Evolutionary conservation across 129 eudicot genomes (phyloP).

Genomic region (Lactuca saligna): DNA sequence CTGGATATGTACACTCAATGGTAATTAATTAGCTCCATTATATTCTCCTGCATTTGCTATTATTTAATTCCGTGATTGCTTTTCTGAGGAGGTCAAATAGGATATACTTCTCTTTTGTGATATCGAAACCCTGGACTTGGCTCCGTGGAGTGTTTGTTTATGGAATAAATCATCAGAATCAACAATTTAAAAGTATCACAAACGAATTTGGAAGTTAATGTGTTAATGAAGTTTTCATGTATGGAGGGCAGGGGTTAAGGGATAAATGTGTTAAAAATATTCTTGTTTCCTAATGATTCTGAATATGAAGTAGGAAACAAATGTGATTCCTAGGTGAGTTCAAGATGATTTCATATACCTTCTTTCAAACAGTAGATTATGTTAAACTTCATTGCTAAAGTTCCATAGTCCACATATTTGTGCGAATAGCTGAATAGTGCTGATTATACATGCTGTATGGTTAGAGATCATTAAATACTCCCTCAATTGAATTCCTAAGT

Average conservation of each 20-base stretch:
- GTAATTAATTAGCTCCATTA: constrained; percentile 26
- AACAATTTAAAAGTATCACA: not conserved
- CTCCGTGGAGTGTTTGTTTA: not conserved
- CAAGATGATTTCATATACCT: constrained; percentile 7
- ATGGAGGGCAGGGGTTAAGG: constrained; percentile 4
- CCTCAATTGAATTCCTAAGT: not conserved
- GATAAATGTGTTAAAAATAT: not conserved
- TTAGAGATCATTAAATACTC: not conserved
- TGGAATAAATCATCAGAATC: constrained; percentile 1
- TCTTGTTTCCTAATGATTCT: not conserved
- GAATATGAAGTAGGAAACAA: not conserved
- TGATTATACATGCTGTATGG: not conserved
- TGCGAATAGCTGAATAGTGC: not conserved
- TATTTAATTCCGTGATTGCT: not conserved
- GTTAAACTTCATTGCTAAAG: not conserved
- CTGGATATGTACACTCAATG: constrained; percentile 96
- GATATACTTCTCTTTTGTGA: not conserved
- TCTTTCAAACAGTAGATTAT: not conserved
- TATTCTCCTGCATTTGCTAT: constrained; percentile 1
- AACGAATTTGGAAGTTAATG: not conserved
- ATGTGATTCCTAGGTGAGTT: constrained; percentile 3
- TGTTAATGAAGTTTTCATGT: not conserved
- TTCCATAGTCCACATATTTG: constrained; percentile 17
- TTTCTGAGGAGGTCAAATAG: not conserved
- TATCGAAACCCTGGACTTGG: not conserved